Base-by-base conservation (phyloP, 2,329 filamentous ascomycete species). In the Pseudogymnoascus sp. region DNA sequence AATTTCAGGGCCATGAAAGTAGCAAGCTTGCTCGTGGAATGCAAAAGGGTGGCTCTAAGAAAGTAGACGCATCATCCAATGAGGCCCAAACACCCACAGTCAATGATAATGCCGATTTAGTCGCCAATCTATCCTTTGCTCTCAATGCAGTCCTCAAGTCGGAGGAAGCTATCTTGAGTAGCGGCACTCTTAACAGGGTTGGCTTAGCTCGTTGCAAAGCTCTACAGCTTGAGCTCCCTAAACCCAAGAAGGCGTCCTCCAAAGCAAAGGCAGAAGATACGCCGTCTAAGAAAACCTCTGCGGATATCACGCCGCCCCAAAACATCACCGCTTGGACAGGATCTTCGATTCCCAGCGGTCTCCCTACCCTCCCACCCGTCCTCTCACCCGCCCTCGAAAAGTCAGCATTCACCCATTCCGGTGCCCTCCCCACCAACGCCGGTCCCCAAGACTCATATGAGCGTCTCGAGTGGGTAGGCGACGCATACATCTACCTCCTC, bases 391-490 rank as follows among this genome's bases (percentile, higher is more conserved):
- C 77, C 21, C 78, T 93, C 17, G 83, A 87, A 68, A 77, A 76
- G 26, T 82, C 85, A 15, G 84, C 86, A 10, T 88, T 93, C 70
- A 90, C 83, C 0, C 90, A 93, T 69, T 77, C 56, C 37, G 70
- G 69, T 13, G 68, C 70, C 42, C 63, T 73, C 7, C 21, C 35
- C 19, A 38, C 59, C 33, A 60, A 60, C 11, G 71, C 26, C 75
- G 65, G 17, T 69, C 74, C 60, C 70, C 71, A 31, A 76, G 78
- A 50, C 72, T 78, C 61, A 70, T 97, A 97, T 74, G 93, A 97
- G 71, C 84, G 85, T 17, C 83, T 97, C 6, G 93, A 97, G 75
- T 92, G 93, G 77, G 80, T 96, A 7, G 93, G 93, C 6, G 93
- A 97, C 73, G 88, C 90, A 19, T 93, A 93, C 69, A 79, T 96